A percentile compares a stretch with the other conserved stretches of the same genome.
Evolutionary conservation across 1,139 yeast species (phyloP).

Genomic region (Kodamaea arcana): DNA sequence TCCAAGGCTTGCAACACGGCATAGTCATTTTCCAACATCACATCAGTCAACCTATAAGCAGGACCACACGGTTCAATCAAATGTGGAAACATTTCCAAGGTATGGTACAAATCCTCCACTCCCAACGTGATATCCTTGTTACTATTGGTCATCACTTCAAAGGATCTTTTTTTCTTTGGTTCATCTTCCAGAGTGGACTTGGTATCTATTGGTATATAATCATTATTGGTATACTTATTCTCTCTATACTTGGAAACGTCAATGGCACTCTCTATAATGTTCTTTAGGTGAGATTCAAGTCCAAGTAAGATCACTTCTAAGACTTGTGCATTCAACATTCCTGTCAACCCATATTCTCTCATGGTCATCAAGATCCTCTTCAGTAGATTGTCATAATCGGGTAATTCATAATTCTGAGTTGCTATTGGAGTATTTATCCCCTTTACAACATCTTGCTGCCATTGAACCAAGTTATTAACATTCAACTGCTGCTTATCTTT

Average conservation of each 20-base stretch:
- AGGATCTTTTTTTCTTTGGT: conserved; percentile 15
- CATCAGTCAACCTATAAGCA: conserved; percentile 45
- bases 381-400: conserved; percentile 70
- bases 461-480: conserved; percentile 61
- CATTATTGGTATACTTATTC: conserved; percentile 48
- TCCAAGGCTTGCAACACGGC: conserved; percentile 31
- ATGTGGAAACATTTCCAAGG: conserved; percentile 63
- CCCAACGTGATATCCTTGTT: conserved; percentile 42
- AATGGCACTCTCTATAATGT: conserved; percentile 68
- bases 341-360: conserved; percentile 88
- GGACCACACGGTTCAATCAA: conserved; percentile 68
- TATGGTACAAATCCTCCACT: conserved; percentile 62
- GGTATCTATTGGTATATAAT: conserved; percentile 23
- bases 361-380: conserved; percentile 77
- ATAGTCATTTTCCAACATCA: conserved; percentile 59
- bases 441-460: conserved; percentile 92
- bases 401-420: conserved; percentile 74
- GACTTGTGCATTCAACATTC: conserved; percentile 67
- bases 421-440: conserved; percentile 85
- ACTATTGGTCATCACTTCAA: conserved; percentile 14
- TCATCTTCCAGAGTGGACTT: conserved; percentile 1
- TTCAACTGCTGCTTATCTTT: conserved; percentile 48
- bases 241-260: conserved; percentile 65
- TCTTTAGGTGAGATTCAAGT: conserved; percentile 72
- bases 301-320: conserved; percentile 78